These are phyloP conservation scores for Myxozyma lipomycoides DNA, from an alignment of 805 yeast genomes.

Conservation along the genomic window DNA sequence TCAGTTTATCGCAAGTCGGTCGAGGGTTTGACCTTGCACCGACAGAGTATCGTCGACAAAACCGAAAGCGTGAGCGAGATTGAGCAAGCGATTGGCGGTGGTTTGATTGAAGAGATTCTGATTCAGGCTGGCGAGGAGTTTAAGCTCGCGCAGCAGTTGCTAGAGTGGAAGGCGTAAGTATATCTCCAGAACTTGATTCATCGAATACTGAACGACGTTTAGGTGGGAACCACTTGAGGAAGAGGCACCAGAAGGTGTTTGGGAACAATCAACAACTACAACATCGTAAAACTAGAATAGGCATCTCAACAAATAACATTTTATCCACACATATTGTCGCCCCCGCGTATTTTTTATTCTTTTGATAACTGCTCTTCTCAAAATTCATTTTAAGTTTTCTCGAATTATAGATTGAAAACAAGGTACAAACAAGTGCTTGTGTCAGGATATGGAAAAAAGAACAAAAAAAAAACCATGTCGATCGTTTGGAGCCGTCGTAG, in stretches of 20 bases:
- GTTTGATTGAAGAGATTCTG: constrained; percentile 76
- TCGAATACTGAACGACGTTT: not conserved
- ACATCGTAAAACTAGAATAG: not conserved
- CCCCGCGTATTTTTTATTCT: too few relatives aligned
- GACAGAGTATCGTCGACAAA: constrained; percentile 61
- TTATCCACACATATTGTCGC: too few relatives aligned
- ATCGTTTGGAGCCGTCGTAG: too few relatives aligned
- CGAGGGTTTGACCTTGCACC: constrained; percentile 63
- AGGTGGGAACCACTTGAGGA: constrained; percentile 77
- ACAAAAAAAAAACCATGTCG: too few relatives aligned
- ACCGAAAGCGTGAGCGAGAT: constrained; percentile 60
- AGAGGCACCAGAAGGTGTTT: constrained; percentile 73
- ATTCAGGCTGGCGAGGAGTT: constrained; percentile 81
- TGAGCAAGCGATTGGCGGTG: constrained; percentile 73
- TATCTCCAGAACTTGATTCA: not conserved
- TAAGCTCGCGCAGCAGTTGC: constrained; percentile 60
- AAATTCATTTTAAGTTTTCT: too few relatives aligned
- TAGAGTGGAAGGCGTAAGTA: constrained; percentile 50
- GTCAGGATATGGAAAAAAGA: too few relatives aligned
- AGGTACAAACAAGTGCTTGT: too few relatives aligned
- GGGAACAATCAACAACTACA: constrained; percentile 50
- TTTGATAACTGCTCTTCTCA: too few relatives aligned
- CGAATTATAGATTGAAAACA: too few relatives aligned
- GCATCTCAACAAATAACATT: too few relatives aligned
- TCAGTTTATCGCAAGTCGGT: constrained; percentile 76